Percentiles rank a stretch among this genome's conserved stretches.
Conservation (phyloP, 2,329 filamentous ascomycete genomes). For the Botrytis squamosa region DNA sequence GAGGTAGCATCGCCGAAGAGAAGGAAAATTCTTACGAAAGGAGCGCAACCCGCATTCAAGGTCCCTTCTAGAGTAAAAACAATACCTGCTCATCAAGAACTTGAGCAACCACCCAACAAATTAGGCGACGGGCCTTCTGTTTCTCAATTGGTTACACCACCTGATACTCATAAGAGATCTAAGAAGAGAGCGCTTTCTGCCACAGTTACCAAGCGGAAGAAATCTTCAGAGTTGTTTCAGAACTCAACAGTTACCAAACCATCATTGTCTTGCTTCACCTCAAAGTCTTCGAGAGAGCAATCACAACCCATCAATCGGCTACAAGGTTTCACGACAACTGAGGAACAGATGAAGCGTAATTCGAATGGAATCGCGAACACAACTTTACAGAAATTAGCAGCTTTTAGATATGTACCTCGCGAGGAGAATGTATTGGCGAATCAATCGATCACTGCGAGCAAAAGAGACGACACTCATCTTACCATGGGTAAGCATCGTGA, state of each 20-base stretch:
- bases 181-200: constrained; percentile 21
- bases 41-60: constrained; percentile 13
- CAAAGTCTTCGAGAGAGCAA: constrained; percentile 13
- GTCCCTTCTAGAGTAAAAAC: constrained; percentile 8
- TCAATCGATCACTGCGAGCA: background rate
- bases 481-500: background rate
- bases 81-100: background rate
- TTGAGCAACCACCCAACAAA: too few species aligned
- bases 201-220: constrained; percentile 16
- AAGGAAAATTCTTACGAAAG: constrained; percentile 9
- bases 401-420: constrained; percentile 21
- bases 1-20: constrained; percentile 3
- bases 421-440: background rate
- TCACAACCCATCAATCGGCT: constrained; percentile 24
- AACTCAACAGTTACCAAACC: constrained; percentile 32
- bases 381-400: constrained; percentile 20
- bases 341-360: constrained; percentile 25
- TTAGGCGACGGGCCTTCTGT: background rate
- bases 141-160: constrained; percentile 26
- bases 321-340: constrained; percentile 35
- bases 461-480: background rate
- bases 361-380: constrained; percentile 20
- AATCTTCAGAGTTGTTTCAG: constrained; percentile 28
- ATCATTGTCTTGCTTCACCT: constrained; percentile 3
- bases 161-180: constrained; percentile 22